Base-by-base conservation (phyloP, 345 rosid genomes). In the Acer negundo region DNA sequence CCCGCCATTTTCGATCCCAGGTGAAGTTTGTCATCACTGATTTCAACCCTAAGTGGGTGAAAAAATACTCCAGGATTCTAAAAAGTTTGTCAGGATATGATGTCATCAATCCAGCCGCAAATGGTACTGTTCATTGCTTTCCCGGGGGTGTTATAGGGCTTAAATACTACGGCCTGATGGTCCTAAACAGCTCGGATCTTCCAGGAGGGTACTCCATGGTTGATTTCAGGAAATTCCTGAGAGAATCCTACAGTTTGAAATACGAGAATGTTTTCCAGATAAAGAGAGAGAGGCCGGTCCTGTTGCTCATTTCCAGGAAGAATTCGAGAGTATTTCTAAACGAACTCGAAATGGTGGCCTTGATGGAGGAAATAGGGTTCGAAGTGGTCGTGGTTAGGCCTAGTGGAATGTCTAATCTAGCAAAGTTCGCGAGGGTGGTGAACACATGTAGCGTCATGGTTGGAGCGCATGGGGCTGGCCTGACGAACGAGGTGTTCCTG, bases 391-490 rank as follows among this genome's bases (percentile, higher is more conserved):
- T 51, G 10, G 58, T 77, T 1, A 55, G 49, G 53, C 75, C 83
- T 31, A 67, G 62, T 23, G 53, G 11, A n/a, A 75, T 72, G 82
- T 78, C 74, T 16, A 72, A 79, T 56, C 73, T 85, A 46, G 86
- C 70, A 40, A 47, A 62, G 61, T 61, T 63, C 17, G 58, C 83
- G 0, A 59, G 49, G 82, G 65, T 62, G 0, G 67, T 84, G 17
- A 79, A 81, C 26, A 80, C 86, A 0, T 82, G 87, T 28, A 75
- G 74, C 55, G 68, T 82, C 15, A 74, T 86, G 78, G 80, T 80
- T n/a, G 89, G 86, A 17, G 77, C 62, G 22, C 89, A 86, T 8
- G 87, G 89, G 9, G 86, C 86, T 2, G 87, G 87, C n/a, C 77
- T 86, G 13, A 72, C 89, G 6, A 81, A 82, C 6, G 80, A 55